These are phyloP conservation scores for Colletotrichum coccodes DNA, from an alignment of 2,329 filamentous ascomycete species.

Conservation along the genomic window DNA sequence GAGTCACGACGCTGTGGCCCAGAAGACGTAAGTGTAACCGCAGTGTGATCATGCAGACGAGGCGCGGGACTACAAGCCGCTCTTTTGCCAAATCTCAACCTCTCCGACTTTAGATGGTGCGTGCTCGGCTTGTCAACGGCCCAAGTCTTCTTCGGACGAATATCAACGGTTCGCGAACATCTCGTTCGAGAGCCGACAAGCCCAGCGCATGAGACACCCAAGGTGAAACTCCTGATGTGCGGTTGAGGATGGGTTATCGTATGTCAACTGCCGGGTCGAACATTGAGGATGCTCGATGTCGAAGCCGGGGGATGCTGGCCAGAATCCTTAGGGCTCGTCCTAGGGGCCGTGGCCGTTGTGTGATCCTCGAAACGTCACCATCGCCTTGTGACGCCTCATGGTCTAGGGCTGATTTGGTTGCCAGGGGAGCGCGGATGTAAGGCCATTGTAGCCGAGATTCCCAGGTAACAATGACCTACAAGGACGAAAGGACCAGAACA, in stretches of 20 bases:
- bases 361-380: not conserved
- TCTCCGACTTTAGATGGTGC: not conserved
- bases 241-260: constrained; percentile 12
- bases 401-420: constrained; percentile 2
- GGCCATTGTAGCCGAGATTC: not conserved
- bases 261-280: constrained; percentile 16
- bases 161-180: constrained; percentile 18
- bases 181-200: not conserved
- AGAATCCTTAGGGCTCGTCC: not conserved
- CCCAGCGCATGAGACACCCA: constrained; percentile 3
- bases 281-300: not conserved
- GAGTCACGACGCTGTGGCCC: not conserved
- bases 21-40: not conserved
- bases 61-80: not conserved
- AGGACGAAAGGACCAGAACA: not conserved
- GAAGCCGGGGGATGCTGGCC: constrained; percentile 16
- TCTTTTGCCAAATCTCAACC: not conserved
- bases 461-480: not conserved
- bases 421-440: not conserved
- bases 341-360: constrained; percentile 1
- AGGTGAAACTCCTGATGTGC: constrained; percentile 23
- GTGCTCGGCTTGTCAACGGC: not conserved
- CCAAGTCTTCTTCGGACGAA: constrained; percentile 2
- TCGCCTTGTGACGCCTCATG: not conserved
- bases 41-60: not conserved